A percentile compares a stretch with the other conserved stretches of the same genome.
Evolutionary conservation across 331 rosid genomes (phyloP).

Genomic region (Quercus lobata): DNA sequence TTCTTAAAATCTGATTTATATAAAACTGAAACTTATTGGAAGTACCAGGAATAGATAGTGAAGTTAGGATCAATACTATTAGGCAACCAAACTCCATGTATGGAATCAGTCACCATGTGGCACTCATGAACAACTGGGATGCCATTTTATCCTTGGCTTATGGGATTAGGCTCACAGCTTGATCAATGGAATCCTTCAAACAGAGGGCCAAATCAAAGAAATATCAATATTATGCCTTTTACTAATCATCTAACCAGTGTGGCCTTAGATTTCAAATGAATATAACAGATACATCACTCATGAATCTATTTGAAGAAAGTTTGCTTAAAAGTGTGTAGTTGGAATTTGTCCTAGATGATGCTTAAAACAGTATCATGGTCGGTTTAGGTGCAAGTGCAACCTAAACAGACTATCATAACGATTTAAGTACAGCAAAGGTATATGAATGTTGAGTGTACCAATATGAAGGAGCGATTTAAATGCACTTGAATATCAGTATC

Average conservation of each 20-base stretch:
- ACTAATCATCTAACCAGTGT: neutral
- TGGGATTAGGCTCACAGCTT: slow-evolving; percentile 1
- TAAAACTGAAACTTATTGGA: neutral
- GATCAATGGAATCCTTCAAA: neutral
- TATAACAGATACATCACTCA: neutral
- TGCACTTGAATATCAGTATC: no score
- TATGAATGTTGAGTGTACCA: no score
- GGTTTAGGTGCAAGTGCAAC: neutral
- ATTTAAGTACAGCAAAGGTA: no score
- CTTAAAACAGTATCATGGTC: neutral
- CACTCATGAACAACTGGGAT: neutral
- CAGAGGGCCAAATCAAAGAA: neutral
- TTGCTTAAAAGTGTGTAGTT: neutral
- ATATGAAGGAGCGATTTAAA: no score
- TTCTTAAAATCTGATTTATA: neutral
- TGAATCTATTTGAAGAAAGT: neutral
- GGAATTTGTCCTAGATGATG: neutral
- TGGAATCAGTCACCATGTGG: neutral
- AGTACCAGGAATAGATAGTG: neutral
- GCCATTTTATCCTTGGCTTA: neutral
- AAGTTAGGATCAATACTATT: neutral
- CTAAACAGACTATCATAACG: no score
- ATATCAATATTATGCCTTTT: neutral
- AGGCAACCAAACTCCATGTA: neutral
- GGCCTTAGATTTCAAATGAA: neutral